A percentile compares a stretch with the other conserved stretches of the same genome.
phyloP scores from a whole-genome alignment of 2,329 filamentous ascomycete species.

The Calonectria fujianensis region DNA sequence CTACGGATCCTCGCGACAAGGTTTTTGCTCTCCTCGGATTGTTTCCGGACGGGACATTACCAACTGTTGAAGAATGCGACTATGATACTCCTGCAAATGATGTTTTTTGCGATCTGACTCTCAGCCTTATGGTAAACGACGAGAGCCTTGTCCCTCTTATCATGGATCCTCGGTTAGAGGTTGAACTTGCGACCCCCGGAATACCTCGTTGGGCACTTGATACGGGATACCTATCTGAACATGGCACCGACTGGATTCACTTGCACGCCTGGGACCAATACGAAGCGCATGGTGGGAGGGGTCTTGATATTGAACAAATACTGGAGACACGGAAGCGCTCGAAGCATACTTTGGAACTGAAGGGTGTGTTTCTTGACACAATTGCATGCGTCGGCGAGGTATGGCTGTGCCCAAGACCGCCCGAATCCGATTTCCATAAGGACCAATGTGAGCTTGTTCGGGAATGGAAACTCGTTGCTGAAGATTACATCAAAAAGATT shows the following conservation, averaged over 20 bases:
- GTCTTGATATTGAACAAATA: conserved; percentile 10
- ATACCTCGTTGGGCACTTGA: conserved; percentile 42
- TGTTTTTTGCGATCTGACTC: conserved; percentile 37
- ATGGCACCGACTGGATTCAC: conserved; percentile 39
- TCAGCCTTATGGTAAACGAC: conserved; percentile 40
- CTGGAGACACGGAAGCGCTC: not conserved
- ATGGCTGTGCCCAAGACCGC: not conserved
- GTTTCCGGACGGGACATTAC: conserved; percentile 14
- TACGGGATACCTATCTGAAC: conserved; percentile 13
- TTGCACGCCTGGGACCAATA: conserved; percentile 33
- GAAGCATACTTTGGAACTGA: conserved; percentile 13
- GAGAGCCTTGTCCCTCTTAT: conserved; percentile 34
- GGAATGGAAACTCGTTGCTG: conserved; percentile 21
- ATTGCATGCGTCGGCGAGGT: conserved; percentile 31
- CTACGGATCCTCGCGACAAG: conserved; percentile 42
- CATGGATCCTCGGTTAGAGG: conserved; percentile 39
- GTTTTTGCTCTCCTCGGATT: conserved; percentile 38
- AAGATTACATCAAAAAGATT: conserved; percentile 18
- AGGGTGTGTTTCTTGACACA: conserved; percentile 32
- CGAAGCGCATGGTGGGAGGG: conserved; percentile 27
- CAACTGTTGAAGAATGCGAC: conserved; percentile 35
- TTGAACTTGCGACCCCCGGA: conserved; percentile 36
- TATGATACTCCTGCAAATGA: conserved; percentile 30
- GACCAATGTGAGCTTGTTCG: conserved; percentile 15
- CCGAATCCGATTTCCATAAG: not conserved